Evolutionary conservation across 2,329 filamentous ascomycete species (phyloP), one percentile per base, ranked within the genome.

Genomic region (Fusarium sp.): DNA sequence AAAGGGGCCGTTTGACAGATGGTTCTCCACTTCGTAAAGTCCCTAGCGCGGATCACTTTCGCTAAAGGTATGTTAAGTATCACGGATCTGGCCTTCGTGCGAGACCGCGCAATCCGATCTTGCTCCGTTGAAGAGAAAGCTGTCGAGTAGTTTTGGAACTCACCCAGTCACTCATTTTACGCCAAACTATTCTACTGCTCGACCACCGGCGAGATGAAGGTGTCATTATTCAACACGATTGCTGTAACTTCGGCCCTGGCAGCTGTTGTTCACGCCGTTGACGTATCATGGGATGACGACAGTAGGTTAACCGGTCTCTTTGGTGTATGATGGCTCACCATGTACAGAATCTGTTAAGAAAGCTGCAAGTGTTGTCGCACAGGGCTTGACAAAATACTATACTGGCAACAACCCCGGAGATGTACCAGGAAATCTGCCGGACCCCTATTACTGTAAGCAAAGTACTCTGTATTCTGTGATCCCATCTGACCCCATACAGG

Each of bases 361-460:
- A 13, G 82, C 82, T 3, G 83, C 84, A 4, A 75, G 76, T 47
- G 83, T 80, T n/a, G 79, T 84, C 52, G 84, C 83, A 15, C 83
- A 77, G 52, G 82, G 81, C 20, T 63, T 85, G 45, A 77, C 84
- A 70, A 82, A 79, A 41, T 86, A 79, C 70, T 87, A 87, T 66
- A 84, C 82, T 1, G 86, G 86, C 52, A 88, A 88, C 76, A 83
- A 86, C 67, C 87, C 86, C 0, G 86, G 86, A 55, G 86, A 88
- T 67, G 79, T 79, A 0, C 83, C 87, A 2, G 86, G 86, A 21
- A 88, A 88, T 74, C 74, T 88, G 33, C 86, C 86, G 10, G 80
- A 82, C 48, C 86, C 85, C 10, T 90, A 90, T 70, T 92, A 89
- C 76, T 93, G 90, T 80, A 78, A 82, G 78, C 78, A 73, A 42